A percentile compares a stretch with the other conserved stretches of the same genome.
Conservation (phyloP, 306 rosid genomes). For the Cicer yamashitae region DNA sequence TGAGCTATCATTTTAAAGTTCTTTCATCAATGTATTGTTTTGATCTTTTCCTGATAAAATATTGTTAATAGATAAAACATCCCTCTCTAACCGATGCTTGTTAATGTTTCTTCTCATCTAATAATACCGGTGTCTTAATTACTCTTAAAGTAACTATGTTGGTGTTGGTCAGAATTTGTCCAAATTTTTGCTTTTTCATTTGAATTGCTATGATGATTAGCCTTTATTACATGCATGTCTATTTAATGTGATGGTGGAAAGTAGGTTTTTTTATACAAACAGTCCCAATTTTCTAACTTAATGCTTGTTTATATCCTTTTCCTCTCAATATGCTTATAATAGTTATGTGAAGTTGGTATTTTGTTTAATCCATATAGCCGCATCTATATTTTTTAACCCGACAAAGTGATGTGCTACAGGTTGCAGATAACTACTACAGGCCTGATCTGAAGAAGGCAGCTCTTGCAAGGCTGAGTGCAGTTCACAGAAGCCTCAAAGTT, state of each 20-base stretch:
- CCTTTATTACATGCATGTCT: too few relatives aligned
- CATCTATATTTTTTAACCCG: background rate
- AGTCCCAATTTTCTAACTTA: background rate
- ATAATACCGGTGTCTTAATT: background rate
- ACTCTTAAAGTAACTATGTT: background rate
- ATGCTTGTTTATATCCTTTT: background rate
- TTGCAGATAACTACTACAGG: slow-evolving; percentile 73
- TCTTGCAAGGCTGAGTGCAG: slow-evolving; percentile 91
- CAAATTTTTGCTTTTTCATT: background rate
- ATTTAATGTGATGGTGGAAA: background rate
- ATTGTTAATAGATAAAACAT: background rate
- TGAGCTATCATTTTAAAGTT: slow-evolving; percentile 47
- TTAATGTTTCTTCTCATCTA: background rate
- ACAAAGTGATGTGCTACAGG: slow-evolving; percentile 47
- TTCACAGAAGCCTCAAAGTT: slow-evolving; percentile 83
- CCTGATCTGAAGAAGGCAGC: slow-evolving; percentile 88
- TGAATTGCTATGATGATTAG: background rate
- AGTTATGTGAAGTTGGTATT: background rate
- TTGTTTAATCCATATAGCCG: background rate
- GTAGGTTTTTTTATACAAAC: background rate
- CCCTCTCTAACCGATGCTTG: background rate
- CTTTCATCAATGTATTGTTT: background rate
- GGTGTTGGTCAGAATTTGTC: background rate
- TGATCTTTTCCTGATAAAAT: background rate
- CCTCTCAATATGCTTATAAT: background rate